Conservation (phyloP, 2,329 filamentous ascomycete genomes). For the Cadophora malorum region DNA sequence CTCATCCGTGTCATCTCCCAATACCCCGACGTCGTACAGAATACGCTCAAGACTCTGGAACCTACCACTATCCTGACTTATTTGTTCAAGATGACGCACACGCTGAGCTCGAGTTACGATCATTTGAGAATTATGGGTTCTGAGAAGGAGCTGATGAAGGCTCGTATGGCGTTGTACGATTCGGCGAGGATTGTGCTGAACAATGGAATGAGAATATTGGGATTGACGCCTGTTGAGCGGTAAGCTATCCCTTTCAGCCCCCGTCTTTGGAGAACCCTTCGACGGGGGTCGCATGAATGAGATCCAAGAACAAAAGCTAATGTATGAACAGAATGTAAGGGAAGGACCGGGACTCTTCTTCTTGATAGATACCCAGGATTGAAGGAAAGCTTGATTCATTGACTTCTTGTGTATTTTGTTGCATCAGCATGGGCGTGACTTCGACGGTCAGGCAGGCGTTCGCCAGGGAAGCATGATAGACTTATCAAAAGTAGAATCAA, state of each 20-base stretch:
- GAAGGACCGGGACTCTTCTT: constrained; percentile 2
- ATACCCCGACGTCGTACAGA: constrained; percentile 84
- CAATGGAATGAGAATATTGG: constrained; percentile 84
- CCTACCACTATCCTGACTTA: constrained; percentile 71
- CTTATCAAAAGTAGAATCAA: background rate
- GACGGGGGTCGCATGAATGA: background rate
- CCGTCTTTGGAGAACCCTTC: background rate
- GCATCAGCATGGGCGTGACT: constrained; percentile 15
- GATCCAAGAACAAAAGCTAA: constrained; percentile 13
- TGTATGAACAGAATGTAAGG: constrained; percentile 26
- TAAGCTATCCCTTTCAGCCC: constrained; percentile 17
- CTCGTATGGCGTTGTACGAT: constrained; percentile 80
- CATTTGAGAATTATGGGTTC: constrained; percentile 82
- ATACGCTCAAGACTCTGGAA: constrained; percentile 84
- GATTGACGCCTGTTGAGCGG: constrained; percentile 75
- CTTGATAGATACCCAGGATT: constrained; percentile 24
- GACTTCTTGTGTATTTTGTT: background rate
- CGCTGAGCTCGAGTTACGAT: constrained; percentile 81
- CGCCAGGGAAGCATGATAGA: constrained; percentile 14
- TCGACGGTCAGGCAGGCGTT: constrained; percentile 15
- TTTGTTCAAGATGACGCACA: constrained; percentile 86
- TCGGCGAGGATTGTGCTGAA: constrained; percentile 75
- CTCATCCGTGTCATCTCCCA: constrained; percentile 78
- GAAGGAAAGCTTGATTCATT: background rate
- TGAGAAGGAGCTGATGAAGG: constrained; percentile 72